These are phyloP conservation scores for Schizonepeta tenuifolia DNA, from an alignment of 257 asterid species.

Conservation along the genomic window DNA sequence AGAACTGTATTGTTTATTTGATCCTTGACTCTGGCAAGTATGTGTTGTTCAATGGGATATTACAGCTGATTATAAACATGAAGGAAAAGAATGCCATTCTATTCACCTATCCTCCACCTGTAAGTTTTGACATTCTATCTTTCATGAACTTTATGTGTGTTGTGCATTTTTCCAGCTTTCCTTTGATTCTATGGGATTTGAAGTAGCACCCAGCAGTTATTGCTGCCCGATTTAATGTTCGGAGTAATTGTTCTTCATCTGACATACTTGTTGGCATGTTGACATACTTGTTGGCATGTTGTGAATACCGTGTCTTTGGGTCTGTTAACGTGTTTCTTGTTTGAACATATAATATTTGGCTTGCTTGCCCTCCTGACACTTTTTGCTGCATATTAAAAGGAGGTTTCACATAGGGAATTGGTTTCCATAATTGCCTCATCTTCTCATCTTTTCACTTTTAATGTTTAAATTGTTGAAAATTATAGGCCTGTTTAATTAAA, in stretches of 20 bases:
- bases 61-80: conserved; percentile 66
- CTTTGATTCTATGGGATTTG: not conserved
- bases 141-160: conserved; percentile 17
- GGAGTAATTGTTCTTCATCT: not conserved
- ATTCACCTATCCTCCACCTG: conserved; percentile 86
- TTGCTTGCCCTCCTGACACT: not conserved
- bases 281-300: not conserved
- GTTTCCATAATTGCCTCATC: not conserved
- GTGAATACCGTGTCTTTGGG: not conserved
- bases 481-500: too few species aligned
- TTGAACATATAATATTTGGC: not conserved
- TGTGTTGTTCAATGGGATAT: conserved; percentile 72
- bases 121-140: conserved; percentile 48
- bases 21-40: conserved; percentile 88
- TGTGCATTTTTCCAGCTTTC: not conserved
- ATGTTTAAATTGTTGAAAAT: not conserved
- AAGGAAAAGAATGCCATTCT: conserved; percentile 91
- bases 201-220: conserved; percentile 13
- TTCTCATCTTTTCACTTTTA: not conserved
- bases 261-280: conserved; percentile 13
- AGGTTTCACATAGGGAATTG: not conserved
- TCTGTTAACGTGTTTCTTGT: not conserved
- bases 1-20: conserved; percentile 32
- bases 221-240: not conserved
- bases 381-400: not conserved